A percentile compares a stretch with the other conserved stretches of the same genome.
Evolutionary conservation across 139 green algal genomes (phyloP).

Genomic region (Klebsormidium nitens): DNA sequence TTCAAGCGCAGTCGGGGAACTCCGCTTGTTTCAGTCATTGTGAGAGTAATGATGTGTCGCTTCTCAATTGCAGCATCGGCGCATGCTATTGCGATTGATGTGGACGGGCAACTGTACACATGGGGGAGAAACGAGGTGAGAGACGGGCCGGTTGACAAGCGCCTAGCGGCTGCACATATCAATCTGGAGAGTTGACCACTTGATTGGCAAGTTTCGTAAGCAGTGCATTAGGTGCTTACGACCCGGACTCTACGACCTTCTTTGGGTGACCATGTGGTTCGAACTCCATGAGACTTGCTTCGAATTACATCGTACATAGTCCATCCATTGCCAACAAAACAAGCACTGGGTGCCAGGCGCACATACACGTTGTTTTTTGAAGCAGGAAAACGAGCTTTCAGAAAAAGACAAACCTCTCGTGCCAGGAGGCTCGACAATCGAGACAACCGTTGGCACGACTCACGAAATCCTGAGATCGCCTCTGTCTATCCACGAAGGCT

Average conservation of each 20-base stretch:
- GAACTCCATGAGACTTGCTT: background rate
- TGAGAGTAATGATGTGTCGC: background rate
- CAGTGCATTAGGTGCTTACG: background rate
- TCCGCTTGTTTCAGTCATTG: background rate
- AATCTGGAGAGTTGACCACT: background rate
- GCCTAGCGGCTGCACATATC: background rate
- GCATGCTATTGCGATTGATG: constrained; percentile 61
- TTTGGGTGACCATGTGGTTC: background rate
- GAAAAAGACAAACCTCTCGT: too few species aligned
- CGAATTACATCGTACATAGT: background rate
- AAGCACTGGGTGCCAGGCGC: too few species aligned
- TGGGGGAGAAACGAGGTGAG: constrained; percentile 77
- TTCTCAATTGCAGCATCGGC: constrained; percentile 47
- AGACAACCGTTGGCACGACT: too few species aligned
- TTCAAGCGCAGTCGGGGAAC: constrained; percentile 12
- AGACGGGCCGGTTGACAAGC: too few species aligned
- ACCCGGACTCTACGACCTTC: background rate
- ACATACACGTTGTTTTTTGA: too few species aligned
- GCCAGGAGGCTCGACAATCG: too few species aligned
- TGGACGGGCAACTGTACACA: constrained; percentile 64
- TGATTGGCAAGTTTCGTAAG: background rate
- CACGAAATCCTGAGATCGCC: too few species aligned
- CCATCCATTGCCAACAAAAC: too few species aligned
- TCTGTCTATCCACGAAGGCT: background rate
- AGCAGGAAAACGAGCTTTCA: too few species aligned